These are phyloP conservation scores for Xenosphaeropsis pyriputrescens DNA, from an alignment of 2,329 filamentous ascomycete genomes.

Conservation along the genomic window DNA sequence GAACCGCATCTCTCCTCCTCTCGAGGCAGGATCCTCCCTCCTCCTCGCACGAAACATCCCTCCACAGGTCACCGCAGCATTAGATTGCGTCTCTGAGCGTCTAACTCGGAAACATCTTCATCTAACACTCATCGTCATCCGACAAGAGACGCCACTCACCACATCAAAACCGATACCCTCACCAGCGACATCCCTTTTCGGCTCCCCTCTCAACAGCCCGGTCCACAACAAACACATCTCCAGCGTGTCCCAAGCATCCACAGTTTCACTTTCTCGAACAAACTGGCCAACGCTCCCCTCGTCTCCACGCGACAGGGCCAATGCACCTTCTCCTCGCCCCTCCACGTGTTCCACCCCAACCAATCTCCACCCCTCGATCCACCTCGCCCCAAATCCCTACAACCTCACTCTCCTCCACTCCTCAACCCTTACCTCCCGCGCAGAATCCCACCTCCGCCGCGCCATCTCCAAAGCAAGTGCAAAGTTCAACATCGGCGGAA, in stretches of 20 bases:
- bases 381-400: slow-evolving; percentile 22
- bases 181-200: slow-evolving; percentile 2
- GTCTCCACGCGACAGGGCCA: slow-evolving; percentile 6
- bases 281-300: slow-evolving; percentile 10
- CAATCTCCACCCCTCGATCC: slow-evolving; percentile 17
- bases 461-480: slow-evolving; percentile 36
- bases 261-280: slow-evolving; percentile 8
- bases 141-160: slow-evolving; percentile 28
- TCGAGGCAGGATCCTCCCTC: slow-evolving; percentile 46
- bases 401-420: slow-evolving; percentile 33
- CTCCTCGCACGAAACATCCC: slow-evolving; percentile 44
- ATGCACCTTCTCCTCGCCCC: slow-evolving; percentile 1
- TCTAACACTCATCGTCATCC: slow-evolving; percentile 41
- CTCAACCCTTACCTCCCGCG: slow-evolving; percentile 29
- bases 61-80: slow-evolving; percentile 33
- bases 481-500: slow-evolving; percentile 28
- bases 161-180: slow-evolving; percentile 3
- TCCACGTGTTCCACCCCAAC: background rate
- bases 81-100: slow-evolving; percentile 41
- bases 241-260: slow-evolving; percentile 5
- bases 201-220: background rate
- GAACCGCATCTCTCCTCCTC: slow-evolving; percentile 42
- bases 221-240: background rate
- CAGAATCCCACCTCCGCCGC: slow-evolving; percentile 30
- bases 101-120: slow-evolving; percentile 39